These are phyloP conservation scores for Scheffersomyces stipitis DNA, from an alignment of 805 yeast species.

Conservation along the genomic window DNA sequence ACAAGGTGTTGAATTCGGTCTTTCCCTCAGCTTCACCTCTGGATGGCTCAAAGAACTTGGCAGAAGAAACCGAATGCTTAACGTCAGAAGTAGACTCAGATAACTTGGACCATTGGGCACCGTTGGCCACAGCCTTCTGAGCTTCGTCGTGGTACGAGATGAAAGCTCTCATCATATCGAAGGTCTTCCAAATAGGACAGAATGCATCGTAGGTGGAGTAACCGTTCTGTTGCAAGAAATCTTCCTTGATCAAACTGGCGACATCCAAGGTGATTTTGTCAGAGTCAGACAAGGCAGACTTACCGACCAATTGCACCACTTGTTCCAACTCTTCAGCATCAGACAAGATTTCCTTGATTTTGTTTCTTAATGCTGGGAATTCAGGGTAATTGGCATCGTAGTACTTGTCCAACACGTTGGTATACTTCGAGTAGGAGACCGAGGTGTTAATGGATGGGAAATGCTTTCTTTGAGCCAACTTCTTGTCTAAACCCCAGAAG, in stretches of 20 bases:
- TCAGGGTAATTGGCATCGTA: slow-evolving; percentile 87
- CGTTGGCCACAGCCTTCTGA: slow-evolving; percentile 91
- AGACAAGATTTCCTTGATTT: slow-evolving; percentile 89
- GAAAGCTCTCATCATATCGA: slow-evolving; percentile 96
- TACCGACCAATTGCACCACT: slow-evolving; percentile 98
- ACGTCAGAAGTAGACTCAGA: slow-evolving; percentile 87
- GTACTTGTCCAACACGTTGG: slow-evolving; percentile 79
- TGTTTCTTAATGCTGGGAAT: slow-evolving; percentile 86
- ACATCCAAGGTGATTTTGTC: slow-evolving; percentile 97
- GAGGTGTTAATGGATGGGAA: slow-evolving; percentile 98
- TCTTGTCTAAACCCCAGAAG: slow-evolving; percentile 99
- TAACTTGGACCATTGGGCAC: slow-evolving; percentile 92
- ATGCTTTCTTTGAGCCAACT: slow-evolving; percentile 98
- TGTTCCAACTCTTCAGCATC: slow-evolving; percentile 98
- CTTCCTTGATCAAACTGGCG: slow-evolving; percentile 88
- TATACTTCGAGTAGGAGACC: slow-evolving; percentile 95
- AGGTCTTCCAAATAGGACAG: slow-evolving; percentile 99
- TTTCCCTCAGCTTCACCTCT: slow-evolving; percentile 80
- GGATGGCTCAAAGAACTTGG: slow-evolving; percentile 95
- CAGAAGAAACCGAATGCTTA: slow-evolving; percentile 89
- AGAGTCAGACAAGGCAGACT: slow-evolving; percentile 93
- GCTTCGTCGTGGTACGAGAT: slow-evolving; percentile 94
- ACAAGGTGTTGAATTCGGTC: slow-evolving; percentile 74
- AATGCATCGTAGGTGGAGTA: slow-evolving; percentile 97
- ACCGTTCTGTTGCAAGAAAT: slow-evolving; percentile 98